A percentile compares a stretch with the other conserved stretches of the same genome.
Conservation (phyloP, 2,329 filamentous ascomycete species). For the Pseudocercospora vitis region DNA sequence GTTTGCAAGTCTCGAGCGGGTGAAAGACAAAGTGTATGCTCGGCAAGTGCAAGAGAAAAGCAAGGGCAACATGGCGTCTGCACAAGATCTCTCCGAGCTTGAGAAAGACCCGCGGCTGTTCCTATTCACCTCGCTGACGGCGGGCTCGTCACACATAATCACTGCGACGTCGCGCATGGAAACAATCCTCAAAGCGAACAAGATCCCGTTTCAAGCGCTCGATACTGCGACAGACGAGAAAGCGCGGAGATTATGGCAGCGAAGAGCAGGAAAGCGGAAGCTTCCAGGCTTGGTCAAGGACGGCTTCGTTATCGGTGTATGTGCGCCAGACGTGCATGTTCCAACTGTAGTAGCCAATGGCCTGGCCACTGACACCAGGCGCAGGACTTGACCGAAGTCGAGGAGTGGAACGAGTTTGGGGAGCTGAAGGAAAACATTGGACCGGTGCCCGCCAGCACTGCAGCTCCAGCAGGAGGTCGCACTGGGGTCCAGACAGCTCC, state of each 20-base stretch:
- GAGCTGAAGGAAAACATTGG: constrained; percentile 84
- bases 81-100: constrained; percentile 44
- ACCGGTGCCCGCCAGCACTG: constrained; percentile 45
- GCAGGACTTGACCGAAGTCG: constrained; percentile 88
- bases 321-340: constrained; percentile 49
- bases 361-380: constrained; percentile 8
- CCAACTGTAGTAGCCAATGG: background rate
- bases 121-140: constrained; percentile 93
- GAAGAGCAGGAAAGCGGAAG: constrained; percentile 81
- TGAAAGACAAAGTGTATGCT: background rate
- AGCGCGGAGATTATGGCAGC: constrained; percentile 83
- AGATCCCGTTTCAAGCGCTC: constrained; percentile 87
- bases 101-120: constrained; percentile 64
- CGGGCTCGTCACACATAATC: constrained; percentile 92
- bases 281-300: constrained; percentile 86
- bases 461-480: constrained; percentile 30
- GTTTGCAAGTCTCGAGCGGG: background rate
- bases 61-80: constrained; percentile 19
- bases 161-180: constrained; percentile 94
- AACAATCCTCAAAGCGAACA: constrained; percentile 93
- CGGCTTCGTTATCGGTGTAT: constrained; percentile 79
- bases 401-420: constrained; percentile 99
- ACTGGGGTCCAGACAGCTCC: constrained; percentile 32
- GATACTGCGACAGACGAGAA: constrained; percentile 89
- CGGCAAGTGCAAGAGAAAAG: background rate